Percentiles rank a stretch among this genome's conserved stretches.
Evolutionary conservation across 805 yeast species (phyloP).

Genomic region (Danielia oregonensis): DNA sequence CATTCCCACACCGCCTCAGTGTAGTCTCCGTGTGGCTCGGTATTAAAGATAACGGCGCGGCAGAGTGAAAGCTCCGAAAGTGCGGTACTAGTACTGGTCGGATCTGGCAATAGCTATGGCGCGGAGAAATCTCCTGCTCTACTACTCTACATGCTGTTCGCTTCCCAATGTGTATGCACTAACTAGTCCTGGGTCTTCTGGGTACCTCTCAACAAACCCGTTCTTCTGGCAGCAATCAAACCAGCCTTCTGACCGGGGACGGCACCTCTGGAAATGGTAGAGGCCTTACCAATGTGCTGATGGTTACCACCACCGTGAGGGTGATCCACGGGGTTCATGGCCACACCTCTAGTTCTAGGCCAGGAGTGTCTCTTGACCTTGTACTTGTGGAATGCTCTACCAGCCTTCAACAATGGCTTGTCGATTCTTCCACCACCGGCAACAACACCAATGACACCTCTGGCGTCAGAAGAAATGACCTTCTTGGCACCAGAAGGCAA

Average conservation of each 20-base stretch:
- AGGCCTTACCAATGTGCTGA: slow-evolving; percentile 99
- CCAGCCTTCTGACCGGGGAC: slow-evolving; percentile 99
- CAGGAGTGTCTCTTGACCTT: slow-evolving; percentile 99
- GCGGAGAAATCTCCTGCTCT: slow-evolving; percentile 1
- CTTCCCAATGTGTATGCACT: slow-evolving; percentile 11
- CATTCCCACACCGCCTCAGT: too few relatives aligned
- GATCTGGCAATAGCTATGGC: too few relatives aligned
- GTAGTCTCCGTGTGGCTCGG: too few relatives aligned
- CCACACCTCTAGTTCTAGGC: slow-evolving; percentile 99
- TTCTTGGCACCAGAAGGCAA: slow-evolving; percentile 99
- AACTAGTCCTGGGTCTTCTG: slow-evolving; percentile 64
- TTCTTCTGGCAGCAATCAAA: slow-evolving; percentile 99
- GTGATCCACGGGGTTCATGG: slow-evolving; percentile 99
- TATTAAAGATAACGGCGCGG: too few relatives aligned
- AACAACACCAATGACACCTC: slow-evolving; percentile 99
- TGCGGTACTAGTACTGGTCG: too few relatives aligned
- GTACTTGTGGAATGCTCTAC: slow-evolving; percentile 99
- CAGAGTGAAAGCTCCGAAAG: too few relatives aligned
- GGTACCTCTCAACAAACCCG: slow-evolving; percentile 99
- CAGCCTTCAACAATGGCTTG: slow-evolving; percentile 99
- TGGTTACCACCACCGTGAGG: slow-evolving; percentile 99
- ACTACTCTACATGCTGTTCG: slow-evolving; percentile 6
- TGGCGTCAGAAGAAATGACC: slow-evolving; percentile 89
- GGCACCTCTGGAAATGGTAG: slow-evolving; percentile 98
- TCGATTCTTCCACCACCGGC: slow-evolving; percentile 99